Evolutionary conservation across 208 protist species (phyloP), one percentile per base, ranked within the genome.

Genomic region (Leishmania aethiopica): DNA sequence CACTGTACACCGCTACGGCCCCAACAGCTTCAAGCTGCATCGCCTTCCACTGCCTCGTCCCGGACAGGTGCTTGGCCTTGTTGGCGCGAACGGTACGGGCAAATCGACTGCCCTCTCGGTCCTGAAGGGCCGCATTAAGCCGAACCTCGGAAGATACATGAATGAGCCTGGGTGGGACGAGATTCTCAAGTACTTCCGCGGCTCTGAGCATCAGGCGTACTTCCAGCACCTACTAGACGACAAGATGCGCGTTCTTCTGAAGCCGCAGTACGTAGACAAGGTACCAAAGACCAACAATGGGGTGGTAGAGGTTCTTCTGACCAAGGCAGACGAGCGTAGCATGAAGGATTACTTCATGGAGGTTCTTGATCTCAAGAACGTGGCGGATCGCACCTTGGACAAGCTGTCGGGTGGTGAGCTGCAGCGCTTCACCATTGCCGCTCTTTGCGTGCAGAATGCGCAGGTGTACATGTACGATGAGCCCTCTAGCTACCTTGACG

Each of bases 21-120:
- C 98, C 53, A 99, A 99, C 93, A 96, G 96, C 57, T 99, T 99
- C 95, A 99, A 99, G 92, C 95, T 99, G 17, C 99, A 99, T 84
- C 91, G 99, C 37, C 94, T 99, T 32, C 99, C 99, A 62, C 96
- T 97, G 40, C 99, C 99, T 69, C 95, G 99, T 69, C 98, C 99
- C 32, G 99, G 99, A 37, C 98, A 99, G 87, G 99, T 99, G 22
- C 94, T 99, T 22, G 99, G 99, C 77, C 94, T 99, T 11, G 99
- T 99, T 35, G 99, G 99, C 73, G 99, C 99, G 25, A 99, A 99
- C 94, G 99, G 99, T 96, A 99, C 99, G 69, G 99, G 99, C 78
- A 99, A 99, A 91, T 99, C 98, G 35, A 99, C 99, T 10, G 99
- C 99, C 0, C 94, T 99, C 5, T 99, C 99, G 82, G 99, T 99